Evolutionary conservation across 176 grass and related monocot species (phyloP), one percentile per base, ranked within the genome.

Genomic region (Saccharum spontaneum): DNA sequence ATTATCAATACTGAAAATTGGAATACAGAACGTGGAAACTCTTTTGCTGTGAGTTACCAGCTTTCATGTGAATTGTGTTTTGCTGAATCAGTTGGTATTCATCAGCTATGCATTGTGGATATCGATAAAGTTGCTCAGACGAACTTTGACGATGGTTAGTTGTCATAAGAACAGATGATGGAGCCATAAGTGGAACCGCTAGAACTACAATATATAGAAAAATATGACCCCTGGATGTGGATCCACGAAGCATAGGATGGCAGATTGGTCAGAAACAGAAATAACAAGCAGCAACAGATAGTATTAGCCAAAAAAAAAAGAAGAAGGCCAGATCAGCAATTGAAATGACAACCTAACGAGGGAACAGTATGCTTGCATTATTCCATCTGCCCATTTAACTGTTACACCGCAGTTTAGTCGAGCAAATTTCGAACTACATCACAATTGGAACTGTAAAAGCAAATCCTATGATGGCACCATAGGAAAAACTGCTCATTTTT

Each of bases 391-490:
- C 44, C 62, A 69, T 69, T 67, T 40, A 68, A 57, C 31, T 82
- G 67, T 16, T 55, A 80, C 37, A 44, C 36, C 12, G 8, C 48
- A 59, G 46, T 81, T 30, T 20, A 76, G 33, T 38, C 28, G n/a
- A 60, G n/a, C 7, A 85, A 78, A 18, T 69, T 60, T 17, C 3
- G 22, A 73, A 62, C 68, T 62, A 36, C 7, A 39, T 5, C 37
- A 38, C 9, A 45, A 2, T 55, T 69, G 23, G 15, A 78, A 69
- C 12, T 23, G 37, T 12, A 43, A 60, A 59, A 59, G 50, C 65
- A 46, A 69, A 85, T 79, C 38, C 83, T 41, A 85, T 77, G 83
- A 85, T 22, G 20, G 11, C 24, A 8, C 33, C 83, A 69, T 60
- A 79, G 65, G 67, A 57, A 79, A 72, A 79, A 72, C 38, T 86